phyloP scores from a whole-genome alignment of 2,329 filamentous ascomycete species.

The Alternaria gansuensis region DNA sequence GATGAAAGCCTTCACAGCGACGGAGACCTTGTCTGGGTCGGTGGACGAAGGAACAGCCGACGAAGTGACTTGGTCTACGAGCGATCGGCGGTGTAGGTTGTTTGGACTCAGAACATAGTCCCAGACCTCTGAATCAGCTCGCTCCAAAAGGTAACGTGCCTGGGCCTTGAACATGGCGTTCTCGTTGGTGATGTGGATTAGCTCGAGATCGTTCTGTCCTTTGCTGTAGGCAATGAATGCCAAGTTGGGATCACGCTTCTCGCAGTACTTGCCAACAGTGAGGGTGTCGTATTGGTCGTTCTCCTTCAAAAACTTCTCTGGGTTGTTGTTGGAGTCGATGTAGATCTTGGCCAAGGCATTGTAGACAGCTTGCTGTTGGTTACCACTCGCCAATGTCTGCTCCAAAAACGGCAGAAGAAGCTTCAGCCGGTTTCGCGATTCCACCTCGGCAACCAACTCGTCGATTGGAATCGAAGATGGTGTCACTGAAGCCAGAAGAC shows the following conservation, averaged over 20 bases:
- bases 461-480: constrained; percentile 89
- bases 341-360: constrained; percentile 99
- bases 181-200: constrained; percentile 98
- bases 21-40: constrained; percentile 92
- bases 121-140: constrained; percentile 91
- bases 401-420: constrained; percentile 95
- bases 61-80: constrained; percentile 95
- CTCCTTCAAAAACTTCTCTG: constrained; percentile 95
- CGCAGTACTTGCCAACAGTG: constrained; percentile 94
- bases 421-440: constrained; percentile 94
- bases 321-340: constrained; percentile 98
- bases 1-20: constrained; percentile 93
- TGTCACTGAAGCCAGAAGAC: constrained; percentile 83
- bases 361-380: constrained; percentile 95
- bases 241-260: constrained; percentile 96
- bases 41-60: constrained; percentile 85
- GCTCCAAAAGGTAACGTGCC: constrained; percentile 90
- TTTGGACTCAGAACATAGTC: constrained; percentile 92
- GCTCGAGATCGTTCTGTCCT: constrained; percentile 95
- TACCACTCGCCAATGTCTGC: constrained; percentile 84
- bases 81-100: constrained; percentile 91
- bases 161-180: constrained; percentile 99
- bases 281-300: constrained; percentile 97
- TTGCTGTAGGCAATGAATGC: constrained; percentile 95
- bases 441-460: constrained; percentile 92